These are phyloP conservation scores for Trichoderma koningiopsis DNA, from an alignment of 2,329 filamentous ascomycete species.

Conservation along the genomic window DNA sequence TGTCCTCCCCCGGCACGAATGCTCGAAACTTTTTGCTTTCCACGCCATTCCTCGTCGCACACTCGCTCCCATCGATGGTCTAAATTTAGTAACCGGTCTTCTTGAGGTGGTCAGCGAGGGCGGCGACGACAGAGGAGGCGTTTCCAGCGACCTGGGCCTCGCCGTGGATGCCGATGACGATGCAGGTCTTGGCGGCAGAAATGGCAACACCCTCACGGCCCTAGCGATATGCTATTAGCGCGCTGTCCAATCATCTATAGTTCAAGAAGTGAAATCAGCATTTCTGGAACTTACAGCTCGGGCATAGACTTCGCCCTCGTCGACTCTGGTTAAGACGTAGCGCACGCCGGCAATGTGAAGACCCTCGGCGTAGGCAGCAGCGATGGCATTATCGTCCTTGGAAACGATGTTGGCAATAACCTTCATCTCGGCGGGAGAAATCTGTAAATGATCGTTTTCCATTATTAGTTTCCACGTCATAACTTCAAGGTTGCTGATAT, in stretches of 20 bases:
- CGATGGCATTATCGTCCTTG: constrained; percentile 51
- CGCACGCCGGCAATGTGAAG: constrained; percentile 75
- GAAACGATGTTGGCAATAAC: constrained; percentile 56
- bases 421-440: constrained; percentile 60
- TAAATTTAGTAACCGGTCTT: constrained; percentile 69
- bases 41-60: neutral
- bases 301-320: constrained; percentile 75
- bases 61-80: neutral
- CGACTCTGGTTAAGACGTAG: constrained; percentile 75
- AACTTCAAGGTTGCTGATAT: neutral
- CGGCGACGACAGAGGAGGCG: constrained; percentile 76
- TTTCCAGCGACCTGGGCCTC: constrained; percentile 73
- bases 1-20: neutral
- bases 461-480: neutral
- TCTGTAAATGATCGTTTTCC: constrained; percentile 32
- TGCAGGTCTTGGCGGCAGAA: constrained; percentile 84
- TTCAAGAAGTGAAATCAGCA: neutral
- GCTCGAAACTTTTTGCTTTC: constrained; percentile 3
- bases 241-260: neutral
- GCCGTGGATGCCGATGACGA: constrained; percentile 85
- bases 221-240: constrained; percentile 36
- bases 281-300: constrained; percentile 68
- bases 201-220: constrained; percentile 80
- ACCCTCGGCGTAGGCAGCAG: constrained; percentile 71
- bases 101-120: constrained; percentile 85